Conservation (phyloP, 345 rosid species). For the Murraya paniculata region DNA sequence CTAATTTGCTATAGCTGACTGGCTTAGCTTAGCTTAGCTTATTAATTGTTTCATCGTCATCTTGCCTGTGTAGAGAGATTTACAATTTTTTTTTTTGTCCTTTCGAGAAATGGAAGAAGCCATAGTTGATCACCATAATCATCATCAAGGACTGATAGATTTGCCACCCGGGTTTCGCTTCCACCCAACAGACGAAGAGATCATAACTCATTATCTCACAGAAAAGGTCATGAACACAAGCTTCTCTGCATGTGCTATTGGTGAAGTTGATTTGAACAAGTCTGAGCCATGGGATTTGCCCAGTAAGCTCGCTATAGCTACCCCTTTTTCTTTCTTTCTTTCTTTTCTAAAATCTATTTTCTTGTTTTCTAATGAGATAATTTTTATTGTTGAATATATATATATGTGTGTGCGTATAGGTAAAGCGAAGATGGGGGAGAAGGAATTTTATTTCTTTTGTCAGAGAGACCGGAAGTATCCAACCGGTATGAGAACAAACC, state of each 20-base stretch:
- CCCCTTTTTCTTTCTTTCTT: too few relatives aligned
- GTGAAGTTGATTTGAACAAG: conserved; percentile 87
- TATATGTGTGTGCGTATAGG: conserved; percentile 28
- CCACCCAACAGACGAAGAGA: conserved; percentile 94
- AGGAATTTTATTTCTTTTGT: conserved; percentile 92
- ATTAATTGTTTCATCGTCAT: not conserved
- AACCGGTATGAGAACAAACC: conserved; percentile 95
- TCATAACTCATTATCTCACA: conserved; percentile 62
- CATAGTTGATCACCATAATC: conserved; percentile 54
- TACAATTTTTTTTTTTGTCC: not conserved
- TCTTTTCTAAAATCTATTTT: too few relatives aligned
- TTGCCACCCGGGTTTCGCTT: conserved; percentile 91
- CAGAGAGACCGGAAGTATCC: conserved; percentile 91
- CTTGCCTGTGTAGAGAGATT: not conserved
- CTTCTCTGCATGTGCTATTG: conserved; percentile 58
- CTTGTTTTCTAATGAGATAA: not conserved
- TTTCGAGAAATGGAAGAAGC: conserved; percentile 48
- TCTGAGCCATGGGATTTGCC: conserved; percentile 96
- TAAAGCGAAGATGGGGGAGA: conserved; percentile 97
- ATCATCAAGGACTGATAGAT: conserved; percentile 57
- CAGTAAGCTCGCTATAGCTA: conserved; percentile 30
- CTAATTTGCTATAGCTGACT: too few relatives aligned
- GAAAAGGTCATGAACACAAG: conserved; percentile 48
- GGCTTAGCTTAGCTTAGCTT: too few relatives aligned
- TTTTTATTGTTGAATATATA: not conserved